Percentiles rank a stretch among this genome's conserved stretches.
phyloP scores from a whole-genome alignment of 495 filamentous ascomycete species.

The Trichoderma reesei region DNA sequence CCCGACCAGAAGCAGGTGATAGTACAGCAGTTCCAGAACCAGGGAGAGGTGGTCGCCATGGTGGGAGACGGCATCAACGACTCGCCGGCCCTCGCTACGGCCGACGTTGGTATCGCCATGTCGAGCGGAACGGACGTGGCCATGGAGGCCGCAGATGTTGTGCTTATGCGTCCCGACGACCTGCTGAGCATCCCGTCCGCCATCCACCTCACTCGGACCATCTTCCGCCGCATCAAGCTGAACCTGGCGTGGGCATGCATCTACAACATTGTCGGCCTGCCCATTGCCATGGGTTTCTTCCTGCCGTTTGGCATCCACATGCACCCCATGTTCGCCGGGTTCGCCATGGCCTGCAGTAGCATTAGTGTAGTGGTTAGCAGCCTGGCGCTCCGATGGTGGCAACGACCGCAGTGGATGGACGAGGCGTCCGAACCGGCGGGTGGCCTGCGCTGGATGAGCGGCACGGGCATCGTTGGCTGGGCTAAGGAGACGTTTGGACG shows the following conservation, averaged over 20 bases:
- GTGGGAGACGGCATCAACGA: slow-evolving; percentile 99
- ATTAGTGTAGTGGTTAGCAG: slow-evolving; percentile 83
- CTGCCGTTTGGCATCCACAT: slow-evolving; percentile 79
- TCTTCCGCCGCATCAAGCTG: slow-evolving; percentile 87
- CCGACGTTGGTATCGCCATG: slow-evolving; percentile 87
- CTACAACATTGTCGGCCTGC: slow-evolving; percentile 87
- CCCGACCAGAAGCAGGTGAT: slow-evolving; percentile 84
- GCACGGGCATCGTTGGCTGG: slow-evolving; percentile 34
- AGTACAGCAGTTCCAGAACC: slow-evolving; percentile 60
- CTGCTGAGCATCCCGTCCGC: slow-evolving; percentile 85
- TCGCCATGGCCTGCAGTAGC: slow-evolving; percentile 85
- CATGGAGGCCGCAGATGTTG: slow-evolving; percentile 94
- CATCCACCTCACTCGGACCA: slow-evolving; percentile 69
- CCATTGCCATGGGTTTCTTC: slow-evolving; percentile 94
- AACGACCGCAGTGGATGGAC: slow-evolving; percentile 80
- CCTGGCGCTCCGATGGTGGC: slow-evolving; percentile 80
- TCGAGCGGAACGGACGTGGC: slow-evolving; percentile 91
- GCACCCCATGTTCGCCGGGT: slow-evolving; percentile 90
- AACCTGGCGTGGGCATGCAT: slow-evolving; percentile 86
- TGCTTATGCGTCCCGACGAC: slow-evolving; percentile 87
- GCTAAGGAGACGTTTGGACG: slow-evolving; percentile 27
- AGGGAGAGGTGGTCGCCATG: slow-evolving; percentile 80
- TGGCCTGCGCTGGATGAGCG: slow-evolving; percentile 30
- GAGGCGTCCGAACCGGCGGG: slow-evolving; percentile 51
- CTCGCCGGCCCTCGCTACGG: slow-evolving; percentile 88